Evolutionary conservation across 2,329 filamentous ascomycete species (phyloP), one percentile per base, ranked within the genome.

Genomic region (Cladophialophora yegresii): DNA sequence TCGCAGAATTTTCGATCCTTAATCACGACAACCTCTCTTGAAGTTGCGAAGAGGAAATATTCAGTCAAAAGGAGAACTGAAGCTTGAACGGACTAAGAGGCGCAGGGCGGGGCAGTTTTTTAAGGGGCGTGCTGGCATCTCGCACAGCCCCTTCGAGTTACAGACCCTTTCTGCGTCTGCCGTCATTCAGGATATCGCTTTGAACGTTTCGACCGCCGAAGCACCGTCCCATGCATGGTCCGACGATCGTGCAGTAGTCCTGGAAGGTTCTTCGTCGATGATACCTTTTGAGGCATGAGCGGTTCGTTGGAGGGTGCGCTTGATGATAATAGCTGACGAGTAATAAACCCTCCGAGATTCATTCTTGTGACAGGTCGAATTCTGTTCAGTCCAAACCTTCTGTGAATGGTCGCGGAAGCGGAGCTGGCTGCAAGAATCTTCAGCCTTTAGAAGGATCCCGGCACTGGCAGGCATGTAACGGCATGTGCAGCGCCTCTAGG

Each of bases 381-480:
- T 26, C 16, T 47, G n/a, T 16, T 61, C 26, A 13, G 26, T 20
- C 53, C 26, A 28, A 9, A 28, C 12, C 36, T 51, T n/a, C 47
- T 43, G 51, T 61, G 54, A 57, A 40, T 65, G 58, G 54, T 40
- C 36, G 53, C 51, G 63, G 62, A 54, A 45, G 30, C 54, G 63
- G 63, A 58, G 51, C 7, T 40, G 23, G 45, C 47, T 53, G 47
- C 30, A 36, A 58, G 32, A 26, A 16, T 28, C 30, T 23, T 47
- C 49, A 13, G 49, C 23, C 43, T 30, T 20, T 30, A 40, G 45
- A 30, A 36, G 20, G 22, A 26, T 59, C 32, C 16, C 47, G 36
- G 45, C 30, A 26, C 22, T 23, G 20, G 12, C 32, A 32, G 20
- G 43, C 47, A 26, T 53, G 45, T n/a, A 3, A 26, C 12, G 43